Base-by-base conservation (phyloP, 1,284 basidiomycete species). In the Sphaerobolus stellatus region DNA sequence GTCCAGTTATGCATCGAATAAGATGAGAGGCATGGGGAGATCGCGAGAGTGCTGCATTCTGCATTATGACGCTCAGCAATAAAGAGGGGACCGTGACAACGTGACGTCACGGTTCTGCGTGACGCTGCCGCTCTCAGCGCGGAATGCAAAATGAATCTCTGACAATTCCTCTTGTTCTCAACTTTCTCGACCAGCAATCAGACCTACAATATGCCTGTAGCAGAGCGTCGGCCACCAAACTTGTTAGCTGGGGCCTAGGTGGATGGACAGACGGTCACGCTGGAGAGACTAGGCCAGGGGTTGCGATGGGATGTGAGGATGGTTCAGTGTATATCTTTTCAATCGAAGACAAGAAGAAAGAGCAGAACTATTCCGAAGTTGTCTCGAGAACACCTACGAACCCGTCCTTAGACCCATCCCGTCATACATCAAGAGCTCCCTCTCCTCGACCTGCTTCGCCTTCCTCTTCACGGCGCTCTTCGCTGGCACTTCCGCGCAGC, bases 1-100 rank as follows among this genome's bases (percentile, higher is more conserved):
- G 71, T 27, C 81, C 70, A n/a, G 59, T 70, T 38, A 87, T 66
- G 63, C 83, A 87, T 49, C 82, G 72, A 57, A 73, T 77, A 54
- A 75, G 79, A 62, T 86, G 84, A 14, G 71, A 68, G 50, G 75
- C 76, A 63, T 85, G 84, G 22, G 74, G 71, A 11, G 62, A 56
- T 29, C 73, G 72, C 34, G 70, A 66, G 33, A 86, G 28, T 36
- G 38, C 40, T 7, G 51, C 28, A 22, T 22, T 4, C 14, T 11
- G 22, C 41, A 14, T 22, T 43, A 11, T 3, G 22, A 6, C 7
- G 28, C 41, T 24, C 28, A 24, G n/a, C 33, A 20, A 27, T 43
- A 20, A 4, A 43, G 28, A 20, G 36, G 36, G n/a, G n/a, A 16
- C n/a, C 36, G 22, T 11, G 41, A 13, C 41, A 14, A 13, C 14